Base-by-base conservation (phyloP, 2,329 filamentous ascomycete genomes). In the Paraphoma sp. region DNA sequence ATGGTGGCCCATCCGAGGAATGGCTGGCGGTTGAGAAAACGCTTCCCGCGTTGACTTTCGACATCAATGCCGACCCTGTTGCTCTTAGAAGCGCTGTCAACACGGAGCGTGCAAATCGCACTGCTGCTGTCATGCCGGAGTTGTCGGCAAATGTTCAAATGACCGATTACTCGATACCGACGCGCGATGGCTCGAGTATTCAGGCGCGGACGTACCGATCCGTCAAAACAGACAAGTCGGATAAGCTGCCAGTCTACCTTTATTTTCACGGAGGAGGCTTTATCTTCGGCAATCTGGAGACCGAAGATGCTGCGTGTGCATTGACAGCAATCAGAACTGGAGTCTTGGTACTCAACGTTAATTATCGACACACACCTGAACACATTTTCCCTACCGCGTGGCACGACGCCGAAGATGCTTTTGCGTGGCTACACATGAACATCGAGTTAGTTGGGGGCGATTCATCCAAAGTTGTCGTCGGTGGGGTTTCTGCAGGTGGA, bases 361-460 rank as follows among this genome's bases (percentile, higher is more conserved):
- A 86, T 60, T 87, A 87, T 65, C 81, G 86, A 0, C 85, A 87
- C 62, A 85, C 84, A 0, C 85, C 85, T 0, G 81, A 87, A 49
- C 72, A 80, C 58, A 62, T 56, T 0, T 87, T 83, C 54, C 86
- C 86, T 0, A 82, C 78, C 0, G 78, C 81, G 0, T 86, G 81
- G 80, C 57, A 82, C 43, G 86, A 88, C 45, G 69, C 77, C 0
- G 80, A 84, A 54, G 86, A 87, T 45, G 79, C 81, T 0, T 83
- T 86, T 31, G 73, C 79, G 16, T 88, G 85, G 86, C 66, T 84
- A 0, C 80, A 85, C 48, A 70, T 73, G 12, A 72, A 83, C 54
- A 77, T 80, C 0, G 60, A 66, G 0, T 53, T 67, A 31, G 30
- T 83, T 4, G 75, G 75, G 14, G 77, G 78, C 7, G 78, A 84